These are phyloP conservation scores for Medicago arabica DNA, from an alignment of 306 rosid genomes.

Conservation along the genomic window DNA sequence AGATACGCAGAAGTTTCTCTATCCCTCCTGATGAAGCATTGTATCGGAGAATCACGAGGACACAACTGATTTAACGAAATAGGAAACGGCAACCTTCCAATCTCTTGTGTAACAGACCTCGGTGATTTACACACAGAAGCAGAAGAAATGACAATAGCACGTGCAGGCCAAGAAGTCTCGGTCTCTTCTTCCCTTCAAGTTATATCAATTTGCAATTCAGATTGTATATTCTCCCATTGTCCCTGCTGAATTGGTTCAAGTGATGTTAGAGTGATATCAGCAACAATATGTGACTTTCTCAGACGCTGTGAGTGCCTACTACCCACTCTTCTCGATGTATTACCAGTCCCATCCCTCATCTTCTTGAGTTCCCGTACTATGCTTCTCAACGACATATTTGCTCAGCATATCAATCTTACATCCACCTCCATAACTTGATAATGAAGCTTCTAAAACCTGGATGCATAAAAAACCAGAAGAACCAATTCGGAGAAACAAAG, in stretches of 20 bases:
- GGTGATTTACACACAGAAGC: constrained; percentile 88
- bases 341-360: constrained; percentile 77
- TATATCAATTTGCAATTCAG: constrained; percentile 79
- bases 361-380: constrained; percentile 69
- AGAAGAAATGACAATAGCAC: constrained; percentile 63
- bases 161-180: constrained; percentile 80
- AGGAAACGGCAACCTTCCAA: constrained; percentile 85
- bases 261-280: constrained; percentile 53
- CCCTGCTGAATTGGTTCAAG: constrained; percentile 54
- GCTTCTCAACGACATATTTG: constrained; percentile 70
- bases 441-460: constrained; percentile 38
- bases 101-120: constrained; percentile 71
- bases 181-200: constrained; percentile 78
- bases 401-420: constrained; percentile 52
- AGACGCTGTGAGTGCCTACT: constrained; percentile 60
- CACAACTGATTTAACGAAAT: constrained; percentile 98
- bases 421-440: constrained; percentile 40
- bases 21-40: constrained; percentile 82
- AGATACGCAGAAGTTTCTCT: constrained; percentile 72
- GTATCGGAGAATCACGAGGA: constrained; percentile 76
- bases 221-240: constrained; percentile 77
- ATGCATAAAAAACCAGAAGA: constrained; percentile 42
- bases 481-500: constrained; percentile 44
- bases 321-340: constrained; percentile 63
- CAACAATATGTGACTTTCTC: constrained; percentile 74